Evolutionary conservation across 192 early-diverging fungal species (phyloP), one percentile per base, ranked within the genome.

Genomic region (Coemansia sp.): DNA sequence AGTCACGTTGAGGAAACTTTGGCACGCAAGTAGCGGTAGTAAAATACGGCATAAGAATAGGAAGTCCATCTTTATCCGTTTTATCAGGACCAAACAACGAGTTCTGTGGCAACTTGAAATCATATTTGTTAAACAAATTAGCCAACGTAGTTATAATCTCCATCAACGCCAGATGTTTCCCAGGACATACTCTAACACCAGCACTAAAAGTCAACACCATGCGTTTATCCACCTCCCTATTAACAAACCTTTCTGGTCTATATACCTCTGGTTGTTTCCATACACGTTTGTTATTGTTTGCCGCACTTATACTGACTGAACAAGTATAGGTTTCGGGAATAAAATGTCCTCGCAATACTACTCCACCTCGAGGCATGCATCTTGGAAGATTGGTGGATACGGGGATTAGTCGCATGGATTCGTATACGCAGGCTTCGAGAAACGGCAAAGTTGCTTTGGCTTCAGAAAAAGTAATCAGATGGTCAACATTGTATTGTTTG

Each of bases 341-440:
- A 56, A 73, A 76, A 48, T 70, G 52, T 5, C 65, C 61, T 18
- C 65, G 68, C 31, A 82, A 29, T 0, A 73, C 74, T 3, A 66
- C 73, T 22, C 79, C 79, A 6, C 79, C 79, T 8, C 65, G 42
- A 3, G 74, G 67, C 22, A 76, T 65, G 18, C 38, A 40, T 30
- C 79, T 52, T 17, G 78, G 69, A 62, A 81, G 52, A 28, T 71
- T 74, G 20, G 60, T 51, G 4, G 67, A 45, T 6, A 70, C 65
- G 0, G 77, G 68, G 8, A 65, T 61, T 38, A 80, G 38, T 2
- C 79, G 73, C 69, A 82, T 52, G 7, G 79, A 59, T 55, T 82
- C 79, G 55, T 73, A 76, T 17, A 76, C 54, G 32, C 73, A 75
- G 1, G 79, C 79, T 45, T 82, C 74, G 2, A 82, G 40, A n/a